Percentiles rank a stretch among this genome's conserved stretches.
Conservation (phyloP, 495 filamentous ascomycete genomes). For the Tricharina praecox region DNA sequence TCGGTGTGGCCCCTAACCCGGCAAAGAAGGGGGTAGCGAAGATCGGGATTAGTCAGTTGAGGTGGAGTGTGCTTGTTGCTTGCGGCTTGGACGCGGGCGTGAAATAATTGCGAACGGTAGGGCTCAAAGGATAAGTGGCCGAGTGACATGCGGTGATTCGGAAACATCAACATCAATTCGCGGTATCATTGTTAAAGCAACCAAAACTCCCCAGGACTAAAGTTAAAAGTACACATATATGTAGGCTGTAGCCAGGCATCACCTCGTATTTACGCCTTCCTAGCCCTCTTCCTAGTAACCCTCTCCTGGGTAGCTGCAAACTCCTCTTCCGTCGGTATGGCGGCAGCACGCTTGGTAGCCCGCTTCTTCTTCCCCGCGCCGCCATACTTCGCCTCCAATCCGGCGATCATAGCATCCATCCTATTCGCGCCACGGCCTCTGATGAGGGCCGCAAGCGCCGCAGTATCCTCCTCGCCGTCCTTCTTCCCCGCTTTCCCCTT, state of each 20-base stretch:
- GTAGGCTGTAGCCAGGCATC: no score
- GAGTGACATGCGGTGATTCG: no score
- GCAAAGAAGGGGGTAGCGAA: constrained; percentile 21
- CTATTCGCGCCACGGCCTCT: constrained; percentile 37
- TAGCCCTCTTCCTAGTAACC: constrained; percentile 13
- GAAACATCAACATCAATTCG: no score
- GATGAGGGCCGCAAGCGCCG: constrained; percentile 43
- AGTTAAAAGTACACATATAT: no score
- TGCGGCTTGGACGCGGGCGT: constrained; percentile 23
- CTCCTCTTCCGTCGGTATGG: constrained; percentile 40
- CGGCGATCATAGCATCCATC: constrained; percentile 41
- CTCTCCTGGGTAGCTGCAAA: constrained; percentile 37
- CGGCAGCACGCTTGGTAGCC: constrained; percentile 22
- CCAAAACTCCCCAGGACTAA: no score
- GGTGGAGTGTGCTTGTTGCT: constrained; percentile 23
- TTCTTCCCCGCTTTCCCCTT: constrained; percentile 16
- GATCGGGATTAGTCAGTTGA: constrained; percentile 22
- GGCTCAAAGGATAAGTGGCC: no score
- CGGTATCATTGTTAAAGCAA: no score
- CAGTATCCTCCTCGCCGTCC: constrained; percentile 23
- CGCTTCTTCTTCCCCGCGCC: constrained; percentile 30
- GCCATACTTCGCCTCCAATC: constrained; percentile 59
- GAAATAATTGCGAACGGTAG: no score
- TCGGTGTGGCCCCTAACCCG: constrained; percentile 29
- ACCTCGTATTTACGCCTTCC: constrained; percentile 5